Base-by-base conservation (phyloP, 768 basidiomycete species). In the Termitomyces heimii region DNA sequence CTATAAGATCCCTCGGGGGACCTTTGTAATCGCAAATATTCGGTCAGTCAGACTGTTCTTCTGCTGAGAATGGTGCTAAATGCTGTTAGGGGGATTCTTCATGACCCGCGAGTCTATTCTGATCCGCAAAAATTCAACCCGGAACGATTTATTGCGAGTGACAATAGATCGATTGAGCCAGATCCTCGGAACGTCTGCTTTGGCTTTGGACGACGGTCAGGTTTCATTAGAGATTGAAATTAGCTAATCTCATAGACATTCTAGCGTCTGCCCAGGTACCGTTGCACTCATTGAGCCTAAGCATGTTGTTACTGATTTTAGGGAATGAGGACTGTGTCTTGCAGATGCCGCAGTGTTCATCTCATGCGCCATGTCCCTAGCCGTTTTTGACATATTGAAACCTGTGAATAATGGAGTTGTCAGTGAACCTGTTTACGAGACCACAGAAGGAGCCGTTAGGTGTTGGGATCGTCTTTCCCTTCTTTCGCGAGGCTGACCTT, bases 61-160 rank as follows among this genome's bases (percentile, higher is more conserved):
- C 29, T 29, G 29, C 29, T 29, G 29, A 34, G 29, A 34, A 10
- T 83, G 13, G 37, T 18, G 37, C 4, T 39, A 39, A 18, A 4
- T 39, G 18, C 5, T 14, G 1, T 39, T 14, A 39, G 37, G 14
- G 37, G 37, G 18, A 39, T 39, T 18, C 37, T 39, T 12, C 37
- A 39, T 14, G 37, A 39, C 18, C 37, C 37, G 14, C 37, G 13
- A 14, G 18, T 39, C 14, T 16, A 39, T 18, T 4, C 37, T 14
- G 6, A 39, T 39, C 37, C 14, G 37, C 18, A 18, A 39, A 6
- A 39, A n/a, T n/a, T n/a, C n/a, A n/a, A n/a, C n/a, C n/a, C n/a
- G n/a, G n/a, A n/a, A n/a, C n/a, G n/a, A n/a, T n/a, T n/a, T n/a
- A n/a, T n/a, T n/a, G n/a, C n/a, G n/a, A n/a, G n/a, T n/a, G n/a